Evolutionary conservation across 331 rosid species (phyloP), one percentile per base, ranked within the genome.

Genomic region (Stylosanthes scabra): DNA sequence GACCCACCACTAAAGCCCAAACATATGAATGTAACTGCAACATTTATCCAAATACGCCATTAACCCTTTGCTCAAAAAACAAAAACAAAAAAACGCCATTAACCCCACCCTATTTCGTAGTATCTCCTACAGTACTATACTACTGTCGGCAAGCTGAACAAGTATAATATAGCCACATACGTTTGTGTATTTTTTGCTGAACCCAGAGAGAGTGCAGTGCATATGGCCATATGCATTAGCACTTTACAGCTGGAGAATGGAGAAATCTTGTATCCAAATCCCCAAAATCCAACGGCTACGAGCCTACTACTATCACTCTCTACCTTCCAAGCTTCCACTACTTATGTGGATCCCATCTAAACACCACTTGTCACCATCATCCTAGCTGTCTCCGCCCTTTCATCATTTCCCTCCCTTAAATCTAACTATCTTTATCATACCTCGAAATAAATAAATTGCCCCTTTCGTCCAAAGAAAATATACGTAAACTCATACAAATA

Each of bases 201-300:
- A 63, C 72, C 55, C 76, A 44, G 59, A 29, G 5, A 3, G 58
- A 15, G 47, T 46, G 25, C 47, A 20, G 39, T 63, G 46, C 42
- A 31, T 3, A 20, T 20, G 25, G 25, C 25, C 25, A 20, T 20
- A 20, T 20, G 25, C 15, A 40, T n/a, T 6, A 51, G 28, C 46
- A 59, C 56, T 84, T 72, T 77, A 85, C 88, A 87, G 86, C 82
- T 73, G 81, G 88, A 59, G 10, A 68, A 57, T 73, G 81, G 86
- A 59, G 10, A 68, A 62, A 69, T 63, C 78, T 8, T 63, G 58
- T 8, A 67, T 61, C 45, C 55, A 25, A 71, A 25, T 14, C 28
- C 64, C 16, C 44, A 40, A 67, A 83, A 86, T 85, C 86, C 52
- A 67, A 71, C 83, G 88, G 85, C 78, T 44, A 65, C 34, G 52